Evolutionary conservation across 148 eudicot genomes (phyloP), one percentile per base, ranked within the genome.

Genomic region (Vaccinium macrocarpon): DNA sequence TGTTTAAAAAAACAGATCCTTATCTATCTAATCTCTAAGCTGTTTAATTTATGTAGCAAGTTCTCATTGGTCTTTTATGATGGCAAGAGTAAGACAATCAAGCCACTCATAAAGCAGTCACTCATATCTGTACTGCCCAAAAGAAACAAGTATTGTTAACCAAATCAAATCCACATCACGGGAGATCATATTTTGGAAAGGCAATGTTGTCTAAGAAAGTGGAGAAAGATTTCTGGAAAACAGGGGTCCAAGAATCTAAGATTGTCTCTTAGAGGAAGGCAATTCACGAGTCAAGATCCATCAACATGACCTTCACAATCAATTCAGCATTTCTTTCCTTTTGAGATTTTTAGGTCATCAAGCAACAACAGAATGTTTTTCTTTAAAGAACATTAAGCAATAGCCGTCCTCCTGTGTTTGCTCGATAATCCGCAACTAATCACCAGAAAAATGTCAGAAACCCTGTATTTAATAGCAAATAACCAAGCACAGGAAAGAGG

Each of bases 271-370:
- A 10, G 78, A 74, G 51, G 27, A 21, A 66, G 23, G 78, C 52
- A 74, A 23, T 74, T 46, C 78, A 74, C 1, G 14, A 74, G 78
- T 74, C n/a, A 62, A n/a, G 70, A 62, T 62, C 78, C 25, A 74
- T 42, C 51, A 8, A 74, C 50, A 9, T 8, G 50, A 74, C 52
- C 50, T 74, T 18, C 23, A 38, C 25, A 74, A 42, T 42, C 51
- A 74, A 74, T 42, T 74, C 53, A 19, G 27, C 23, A 46, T 35
- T 71, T 71, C 8, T 21, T 8, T 74, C 11, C 51, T 74, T 74
- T 42, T 46, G n/a, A 16, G 25, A 42, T 42, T 38, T 5, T 74
- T 19, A 42, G 50, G 25, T 74, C 78, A 74, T 74, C 51, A 46
- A 42, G 53, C 50, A 38, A 38, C 38, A 32, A 71, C 2, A 12